A percentile compares a stretch with the other conserved stretches of the same genome.
Conservation (phyloP, 371 early-diverging fungal species). For the Synchytrium microbalum region DNA sequence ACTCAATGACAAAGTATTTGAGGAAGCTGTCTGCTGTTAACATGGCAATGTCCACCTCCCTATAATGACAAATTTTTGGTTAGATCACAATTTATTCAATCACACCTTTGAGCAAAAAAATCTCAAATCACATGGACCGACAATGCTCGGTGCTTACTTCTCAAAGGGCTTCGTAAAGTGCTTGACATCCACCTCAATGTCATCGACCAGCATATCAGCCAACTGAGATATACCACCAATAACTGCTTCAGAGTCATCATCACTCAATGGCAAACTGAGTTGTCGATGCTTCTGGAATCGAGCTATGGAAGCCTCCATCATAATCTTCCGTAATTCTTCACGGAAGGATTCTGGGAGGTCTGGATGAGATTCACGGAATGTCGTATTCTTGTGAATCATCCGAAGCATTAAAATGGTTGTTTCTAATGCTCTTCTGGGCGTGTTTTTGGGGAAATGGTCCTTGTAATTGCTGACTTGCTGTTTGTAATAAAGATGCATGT, state of each 20-base stretch:
- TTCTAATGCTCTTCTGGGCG: constrained; percentile 31
- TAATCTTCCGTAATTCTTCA: constrained; percentile 22
- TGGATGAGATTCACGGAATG: constrained; percentile 28
- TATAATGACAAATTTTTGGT: no score
- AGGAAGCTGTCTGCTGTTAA: constrained; percentile 33
- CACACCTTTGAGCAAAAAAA: not conserved
- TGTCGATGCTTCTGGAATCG: constrained; percentile 30
- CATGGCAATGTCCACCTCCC: constrained; percentile 35
- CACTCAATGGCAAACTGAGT: constrained; percentile 31
- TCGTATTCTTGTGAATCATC: constrained; percentile 34
- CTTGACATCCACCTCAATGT: constrained; percentile 33
- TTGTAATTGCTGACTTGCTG: constrained; percentile 34
- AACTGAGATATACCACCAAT: constrained; percentile 29
- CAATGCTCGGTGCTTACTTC: constrained; percentile 14
- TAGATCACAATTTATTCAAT: no score
- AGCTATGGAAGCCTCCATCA: constrained; percentile 23
- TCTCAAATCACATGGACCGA: not conserved
- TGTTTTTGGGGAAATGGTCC: constrained; percentile 38
- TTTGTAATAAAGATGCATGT: constrained; percentile 32
- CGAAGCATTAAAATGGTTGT: constrained; percentile 33
- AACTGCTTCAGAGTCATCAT: constrained; percentile 29
- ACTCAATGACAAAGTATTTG: constrained; percentile 26
- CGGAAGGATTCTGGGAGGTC: constrained; percentile 29
- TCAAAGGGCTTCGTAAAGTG: constrained; percentile 30
- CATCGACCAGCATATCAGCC: constrained; percentile 31